phyloP scores from a whole-genome alignment of 768 basidiomycete species.

The Leccinum uliginosum region DNA sequence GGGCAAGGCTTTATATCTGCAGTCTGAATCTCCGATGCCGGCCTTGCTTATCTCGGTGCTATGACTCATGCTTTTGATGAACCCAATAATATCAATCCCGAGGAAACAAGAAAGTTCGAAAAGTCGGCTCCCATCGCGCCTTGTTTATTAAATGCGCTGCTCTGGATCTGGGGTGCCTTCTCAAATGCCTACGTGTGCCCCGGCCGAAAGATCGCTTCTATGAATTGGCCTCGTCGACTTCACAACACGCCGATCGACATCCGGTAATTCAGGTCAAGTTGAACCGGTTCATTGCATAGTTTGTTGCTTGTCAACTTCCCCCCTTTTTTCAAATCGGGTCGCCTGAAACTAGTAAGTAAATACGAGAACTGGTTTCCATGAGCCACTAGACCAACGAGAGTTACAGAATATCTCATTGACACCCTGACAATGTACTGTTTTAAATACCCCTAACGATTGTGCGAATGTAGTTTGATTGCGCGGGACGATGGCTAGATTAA shows the following conservation, averaged over 20 bases:
- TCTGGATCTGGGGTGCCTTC: slow-evolving; percentile 30
- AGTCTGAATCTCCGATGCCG: not conserved
- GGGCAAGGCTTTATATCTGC: slow-evolving; percentile 5
- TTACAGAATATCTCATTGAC: not conserved
- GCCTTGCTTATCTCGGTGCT: slow-evolving; percentile 17
- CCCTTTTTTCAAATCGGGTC: slow-evolving; percentile 3
- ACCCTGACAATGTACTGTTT: not conserved
- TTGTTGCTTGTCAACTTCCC: not conserved
- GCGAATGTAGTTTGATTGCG: slow-evolving; percentile 10
- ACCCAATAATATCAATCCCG: slow-evolving; percentile 5
- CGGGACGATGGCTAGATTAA: not conserved
- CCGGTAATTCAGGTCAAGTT: slow-evolving; percentile 2
- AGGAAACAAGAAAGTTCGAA: slow-evolving; percentile 12
- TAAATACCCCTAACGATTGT: not conserved
- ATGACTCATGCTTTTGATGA: slow-evolving; percentile 7
- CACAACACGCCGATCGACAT: slow-evolving; percentile 1
- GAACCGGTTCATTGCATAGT: slow-evolving; percentile 3
- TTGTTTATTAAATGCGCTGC: slow-evolving; percentile 10
- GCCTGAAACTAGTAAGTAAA: not conserved
- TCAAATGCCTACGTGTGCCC: slow-evolving; percentile 6
- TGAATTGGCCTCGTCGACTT: slow-evolving; percentile 5
- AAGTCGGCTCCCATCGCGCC: slow-evolving; percentile 9
- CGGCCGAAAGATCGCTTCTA: not conserved
- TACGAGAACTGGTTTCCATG: slow-evolving; percentile 18
- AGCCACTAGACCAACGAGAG: not conserved